Percentiles rank a stretch among this genome's conserved stretches.
These are phyloP conservation scores for Coemansia sp. DNA, from an alignment of 192 early-diverging fungal species.

Conservation along the genomic window DNA sequence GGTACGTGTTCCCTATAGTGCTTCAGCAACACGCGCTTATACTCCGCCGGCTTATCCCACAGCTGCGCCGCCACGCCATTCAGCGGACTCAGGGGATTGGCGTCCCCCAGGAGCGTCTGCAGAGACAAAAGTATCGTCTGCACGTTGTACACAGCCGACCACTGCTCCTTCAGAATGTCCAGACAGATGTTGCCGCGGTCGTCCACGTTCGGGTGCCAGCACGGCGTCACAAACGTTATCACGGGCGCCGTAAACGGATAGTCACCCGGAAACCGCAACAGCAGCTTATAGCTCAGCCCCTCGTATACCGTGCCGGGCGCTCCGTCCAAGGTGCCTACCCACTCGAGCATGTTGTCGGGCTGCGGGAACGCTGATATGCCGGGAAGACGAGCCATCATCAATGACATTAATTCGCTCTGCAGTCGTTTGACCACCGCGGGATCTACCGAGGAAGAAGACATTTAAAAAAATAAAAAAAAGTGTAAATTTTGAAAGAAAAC, in stretches of 20 bases:
- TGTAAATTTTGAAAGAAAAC: constrained; percentile 2
- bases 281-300: constrained; percentile 89
- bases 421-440: constrained; percentile 50
- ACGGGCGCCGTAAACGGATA: constrained; percentile 94
- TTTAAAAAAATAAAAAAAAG: neutral
- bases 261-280: constrained; percentile 65
- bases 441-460: constrained; percentile 27
- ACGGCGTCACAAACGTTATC: constrained; percentile 83
- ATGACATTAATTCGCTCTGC: constrained; percentile 61
- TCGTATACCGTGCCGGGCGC: constrained; percentile 92
- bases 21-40: constrained; percentile 46
- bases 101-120: constrained; percentile 88
- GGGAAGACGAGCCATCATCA: constrained; percentile 63
- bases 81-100: constrained; percentile 92
- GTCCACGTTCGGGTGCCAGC: constrained; percentile 97
- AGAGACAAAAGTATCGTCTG: constrained; percentile 93
- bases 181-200: constrained; percentile 91
- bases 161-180: constrained; percentile 90
- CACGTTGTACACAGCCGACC: constrained; percentile 96
- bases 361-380: constrained; percentile 73
- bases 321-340: constrained; percentile 89
- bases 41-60: constrained; percentile 60
- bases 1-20: constrained; percentile 52
- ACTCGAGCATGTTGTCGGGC: constrained; percentile 62
- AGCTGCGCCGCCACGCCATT: constrained; percentile 95